phyloP scores from a whole-genome alignment of 2,329 filamentous ascomycete genomes.

The Coniochaeta hoffmannii region DNA sequence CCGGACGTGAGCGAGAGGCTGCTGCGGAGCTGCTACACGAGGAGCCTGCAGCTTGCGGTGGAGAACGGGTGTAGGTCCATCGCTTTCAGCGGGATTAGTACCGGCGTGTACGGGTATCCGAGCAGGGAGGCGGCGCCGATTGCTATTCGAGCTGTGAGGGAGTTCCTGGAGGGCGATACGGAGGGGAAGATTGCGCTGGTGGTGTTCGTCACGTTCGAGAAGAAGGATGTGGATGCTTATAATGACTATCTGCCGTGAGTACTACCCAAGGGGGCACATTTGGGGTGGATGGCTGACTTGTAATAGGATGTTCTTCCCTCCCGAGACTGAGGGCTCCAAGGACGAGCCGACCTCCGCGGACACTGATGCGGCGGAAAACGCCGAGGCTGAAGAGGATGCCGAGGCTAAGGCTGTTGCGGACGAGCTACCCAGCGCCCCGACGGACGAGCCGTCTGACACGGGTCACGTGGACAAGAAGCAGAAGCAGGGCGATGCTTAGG shows the following conservation, averaged over 20 bases:
- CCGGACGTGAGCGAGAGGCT: constrained; percentile 36
- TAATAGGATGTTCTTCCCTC: constrained; percentile 17
- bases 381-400: constrained; percentile 12
- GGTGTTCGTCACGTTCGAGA: constrained; percentile 77
- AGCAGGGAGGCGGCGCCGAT: constrained; percentile 62
- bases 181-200: constrained; percentile 58
- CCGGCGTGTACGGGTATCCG: constrained; percentile 86
- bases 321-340: constrained; percentile 6
- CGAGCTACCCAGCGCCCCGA: constrained; percentile 20
- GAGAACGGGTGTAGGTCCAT: constrained; percentile 59
- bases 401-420: constrained; percentile 18
- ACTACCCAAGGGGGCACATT: neutral
- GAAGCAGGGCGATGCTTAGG: constrained; percentile 9
- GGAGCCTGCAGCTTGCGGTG: constrained; percentile 65
- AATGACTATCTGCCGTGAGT: constrained; percentile 65
- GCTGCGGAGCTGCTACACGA: constrained; percentile 58
- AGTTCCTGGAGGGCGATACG: constrained; percentile 41
- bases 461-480: constrained; percentile 19
- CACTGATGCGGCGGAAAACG: constrained; percentile 5
- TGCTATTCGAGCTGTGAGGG: constrained; percentile 53
- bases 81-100: constrained; percentile 80
- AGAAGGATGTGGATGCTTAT: constrained; percentile 72
- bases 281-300: neutral
- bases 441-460: constrained; percentile 14
- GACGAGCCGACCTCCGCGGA: constrained; percentile 8